A percentile compares a stretch with the other conserved stretches of the same genome.
Conservation (phyloP, 345 rosid species). For the Syzygium aromaticum region DNA sequence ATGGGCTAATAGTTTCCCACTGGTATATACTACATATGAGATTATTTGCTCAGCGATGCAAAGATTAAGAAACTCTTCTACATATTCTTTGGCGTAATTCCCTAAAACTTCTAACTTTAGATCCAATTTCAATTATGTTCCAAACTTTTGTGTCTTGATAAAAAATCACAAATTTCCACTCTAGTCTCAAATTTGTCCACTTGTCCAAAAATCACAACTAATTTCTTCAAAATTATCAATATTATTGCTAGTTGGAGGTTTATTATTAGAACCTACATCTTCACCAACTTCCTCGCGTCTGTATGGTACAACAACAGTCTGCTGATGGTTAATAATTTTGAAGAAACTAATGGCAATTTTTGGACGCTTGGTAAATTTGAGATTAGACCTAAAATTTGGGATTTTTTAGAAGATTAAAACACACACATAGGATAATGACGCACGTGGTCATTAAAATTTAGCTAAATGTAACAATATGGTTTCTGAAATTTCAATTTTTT, state of each 20-base stretch:
- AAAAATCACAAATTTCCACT: neutral
- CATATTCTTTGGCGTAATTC: neutral
- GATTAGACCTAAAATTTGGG: neutral
- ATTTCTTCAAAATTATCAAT: neutral
- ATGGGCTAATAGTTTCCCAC: neutral
- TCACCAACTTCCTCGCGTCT: rapidly evolving
- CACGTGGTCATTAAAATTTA: rapidly evolving
- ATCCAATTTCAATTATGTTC: neutral
- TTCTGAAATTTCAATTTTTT: too few species aligned
- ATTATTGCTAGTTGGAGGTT: neutral
- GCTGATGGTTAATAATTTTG: neutral
- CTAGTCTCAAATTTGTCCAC: neutral
- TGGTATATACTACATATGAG: neutral
- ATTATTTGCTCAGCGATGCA: neutral
- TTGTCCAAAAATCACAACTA: neutral
- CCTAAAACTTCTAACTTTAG: neutral
- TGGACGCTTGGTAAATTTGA: rapidly evolving
- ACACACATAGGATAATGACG: neutral
- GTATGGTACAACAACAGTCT: neutral
- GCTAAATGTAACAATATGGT: neutral
- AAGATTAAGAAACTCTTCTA: neutral
- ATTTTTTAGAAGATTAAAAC: neutral
- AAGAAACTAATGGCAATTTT: neutral
- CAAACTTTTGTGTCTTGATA: neutral
- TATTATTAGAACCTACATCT: neutral